Conservation (phyloP, 2,329 filamentous ascomycete genomes). For the Dothistroma pini region DNA sequence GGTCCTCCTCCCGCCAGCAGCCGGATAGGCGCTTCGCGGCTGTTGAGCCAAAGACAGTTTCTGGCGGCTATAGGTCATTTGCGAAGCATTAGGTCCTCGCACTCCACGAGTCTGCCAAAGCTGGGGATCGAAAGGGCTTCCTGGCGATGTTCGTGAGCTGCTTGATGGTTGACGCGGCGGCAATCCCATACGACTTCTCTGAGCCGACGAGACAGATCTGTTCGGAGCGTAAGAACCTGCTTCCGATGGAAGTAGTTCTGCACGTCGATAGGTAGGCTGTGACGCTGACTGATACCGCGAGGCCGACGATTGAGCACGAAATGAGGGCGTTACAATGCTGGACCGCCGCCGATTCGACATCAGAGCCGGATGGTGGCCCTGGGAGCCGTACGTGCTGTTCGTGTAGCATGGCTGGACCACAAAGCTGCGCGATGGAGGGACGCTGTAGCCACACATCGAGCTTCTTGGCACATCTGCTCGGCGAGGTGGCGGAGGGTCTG, state of each 20-base stretch:
- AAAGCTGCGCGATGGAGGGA: neutral
- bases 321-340: neutral
- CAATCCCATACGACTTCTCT: conserved; percentile 20
- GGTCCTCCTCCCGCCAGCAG: conserved; percentile 20
- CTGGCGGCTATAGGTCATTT: neutral
- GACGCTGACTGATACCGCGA: neutral
- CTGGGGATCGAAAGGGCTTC: conserved; percentile 12
- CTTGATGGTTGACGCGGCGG: conserved; percentile 10
- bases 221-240: neutral
- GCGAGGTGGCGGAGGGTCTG: neutral
- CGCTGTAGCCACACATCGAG: neutral
- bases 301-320: neutral
- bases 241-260: neutral
- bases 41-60: conserved; percentile 8
- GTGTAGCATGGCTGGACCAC: too few relatives aligned
- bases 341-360: neutral
- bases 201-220: neutral
- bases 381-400: neutral
- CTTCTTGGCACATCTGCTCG: neutral
- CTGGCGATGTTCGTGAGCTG: neutral
- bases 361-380: neutral
- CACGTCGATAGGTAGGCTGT: neutral
- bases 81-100: conserved; percentile 22
- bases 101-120: conserved; percentile 28
- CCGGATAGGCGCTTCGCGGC: conserved; percentile 16